phyloP scores from a whole-genome alignment of 176 grass and related monocot species.

The Triticum timopheevii region DNA sequence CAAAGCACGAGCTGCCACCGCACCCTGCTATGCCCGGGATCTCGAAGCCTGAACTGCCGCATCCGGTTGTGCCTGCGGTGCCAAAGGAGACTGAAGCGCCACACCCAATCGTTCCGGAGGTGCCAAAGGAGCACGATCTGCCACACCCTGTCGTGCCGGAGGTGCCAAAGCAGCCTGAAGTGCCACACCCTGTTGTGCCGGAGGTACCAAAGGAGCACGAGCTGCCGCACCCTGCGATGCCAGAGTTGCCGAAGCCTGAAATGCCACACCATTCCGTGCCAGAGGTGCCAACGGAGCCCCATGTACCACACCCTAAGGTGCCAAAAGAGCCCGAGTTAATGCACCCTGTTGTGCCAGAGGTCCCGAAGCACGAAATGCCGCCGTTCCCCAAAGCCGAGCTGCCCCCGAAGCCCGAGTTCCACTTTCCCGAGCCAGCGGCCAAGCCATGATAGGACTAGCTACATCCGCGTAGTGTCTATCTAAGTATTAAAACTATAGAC shows the following conservation, averaged over 20 bases:
- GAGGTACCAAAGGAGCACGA: conserved; percentile 16
- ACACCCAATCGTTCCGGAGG: neutral
- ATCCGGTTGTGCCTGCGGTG: neutral
- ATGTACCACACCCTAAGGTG: neutral
- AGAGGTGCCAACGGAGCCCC: neutral
- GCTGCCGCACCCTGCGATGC: no score
- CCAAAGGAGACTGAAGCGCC: neutral
- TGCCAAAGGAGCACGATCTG: neutral
- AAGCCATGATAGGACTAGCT: conserved; percentile 15
- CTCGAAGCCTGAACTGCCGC: neutral
- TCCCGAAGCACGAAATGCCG: conserved; percentile 11
- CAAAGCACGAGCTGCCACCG: neutral
- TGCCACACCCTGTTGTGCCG: neutral
- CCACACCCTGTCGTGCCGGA: neutral
- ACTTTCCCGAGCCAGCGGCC: neutral
- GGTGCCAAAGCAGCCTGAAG: neutral
- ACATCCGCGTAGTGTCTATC: no score
- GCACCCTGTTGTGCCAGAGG: neutral
- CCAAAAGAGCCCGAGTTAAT: neutral
- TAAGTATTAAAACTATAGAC: no score
- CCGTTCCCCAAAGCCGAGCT: neutral
- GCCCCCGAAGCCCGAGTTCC: conserved; percentile 10
- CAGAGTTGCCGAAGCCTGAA: neutral
- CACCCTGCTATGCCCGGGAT: no score
- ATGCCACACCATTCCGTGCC: neutral